Evolutionary conservation across 2,329 filamentous ascomycete genomes (phyloP).

Genomic region (Claviceps africana): DNA sequence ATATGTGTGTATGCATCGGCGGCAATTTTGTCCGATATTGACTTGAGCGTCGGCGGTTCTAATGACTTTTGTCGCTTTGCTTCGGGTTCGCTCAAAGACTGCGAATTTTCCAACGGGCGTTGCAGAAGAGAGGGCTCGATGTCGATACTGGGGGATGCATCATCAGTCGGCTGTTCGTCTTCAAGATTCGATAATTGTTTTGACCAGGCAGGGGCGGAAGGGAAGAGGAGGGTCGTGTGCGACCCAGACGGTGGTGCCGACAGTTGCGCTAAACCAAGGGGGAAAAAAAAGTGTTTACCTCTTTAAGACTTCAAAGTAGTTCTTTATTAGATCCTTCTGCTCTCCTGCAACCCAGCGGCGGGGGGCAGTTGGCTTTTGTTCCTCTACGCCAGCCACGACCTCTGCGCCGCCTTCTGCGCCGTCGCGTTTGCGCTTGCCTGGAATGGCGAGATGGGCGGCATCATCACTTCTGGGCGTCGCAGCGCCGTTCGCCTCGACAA

Average conservation of each 20-base stretch:
- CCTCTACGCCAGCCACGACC: conserved; percentile 14
- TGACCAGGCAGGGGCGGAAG: not conserved
- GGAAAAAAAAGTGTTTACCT: conserved; percentile 19
- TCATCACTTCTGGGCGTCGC: conserved; percentile 20
- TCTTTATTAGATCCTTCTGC: conserved; percentile 23
- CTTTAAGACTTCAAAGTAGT: conserved; percentile 23
- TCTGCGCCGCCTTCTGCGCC: conserved; percentile 25
- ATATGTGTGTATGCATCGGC: conserved; percentile 42
- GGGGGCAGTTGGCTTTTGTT: conserved; percentile 12
- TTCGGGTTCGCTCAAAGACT: conserved; percentile 35
- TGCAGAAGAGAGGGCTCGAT: conserved; percentile 39
- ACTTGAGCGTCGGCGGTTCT: conserved; percentile 24
- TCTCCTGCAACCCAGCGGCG: conserved; percentile 14
- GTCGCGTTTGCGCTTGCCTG: conserved; percentile 47
- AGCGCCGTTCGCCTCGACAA: conserved; percentile 27
- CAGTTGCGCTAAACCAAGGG: not conserved
- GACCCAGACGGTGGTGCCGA: not conserved
- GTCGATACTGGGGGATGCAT: conserved; percentile 33
- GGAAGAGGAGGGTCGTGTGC: not conserved
- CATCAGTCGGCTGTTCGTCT: conserved; percentile 20
- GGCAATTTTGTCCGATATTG: conserved; percentile 40
- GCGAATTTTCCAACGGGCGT: conserved; percentile 32
- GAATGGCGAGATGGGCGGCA: conserved; percentile 18
- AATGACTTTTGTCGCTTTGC: conserved; percentile 47
- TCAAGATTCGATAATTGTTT: not conserved